Base-by-base conservation (phyloP, 768 basidiomycete genomes). In the Neoboletus subvelutipes region DNA sequence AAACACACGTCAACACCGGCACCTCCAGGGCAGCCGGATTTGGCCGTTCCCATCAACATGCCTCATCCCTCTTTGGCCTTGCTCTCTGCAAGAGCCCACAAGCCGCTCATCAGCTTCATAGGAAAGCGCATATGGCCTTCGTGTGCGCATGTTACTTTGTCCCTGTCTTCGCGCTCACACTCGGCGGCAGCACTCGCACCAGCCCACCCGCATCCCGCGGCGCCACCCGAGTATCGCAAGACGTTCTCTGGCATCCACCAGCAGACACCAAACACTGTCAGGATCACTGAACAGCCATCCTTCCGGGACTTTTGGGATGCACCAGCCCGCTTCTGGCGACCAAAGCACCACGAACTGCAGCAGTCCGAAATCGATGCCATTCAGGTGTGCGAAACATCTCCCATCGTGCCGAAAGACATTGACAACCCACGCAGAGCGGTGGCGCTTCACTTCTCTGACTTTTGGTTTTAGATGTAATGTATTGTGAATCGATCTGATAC, bases 221-320 rank as follows among this genome's bases (percentile, higher is more conserved):
- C 87, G 17, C 86, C 88, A n/a, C 70, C 77, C 57, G 85, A 87
- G 63, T 73, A 83, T 55, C 79, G 78, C 62, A 76, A 79, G 43
- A 70, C 69, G 4, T 85, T 84, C 66, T 65, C 77, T 7, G 75
- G 74, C n/a, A 77, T 78, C 53, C 56, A 77, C 13, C 74, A 72
- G 43, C 78, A 72, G 58, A 50, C 50, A 61, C 71, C 47, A 64
- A 72, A 45, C 39, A 22, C 42, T 36, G 20, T 24, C 15, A 41
- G 53, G 22, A 4, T 50, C 12, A 13, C 51, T 28, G 62, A 57
- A 12, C 55, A 62, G 8, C 37, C 33, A 49, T 64, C 37, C 71
- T 79, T 74, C 63, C 66, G 43, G 64, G 83, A 78, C 41, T 87
- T 82, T 67, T 90, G 89, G 89, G 80, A 89, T 50, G 85, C 84